A percentile compares a stretch with the other conserved stretches of the same genome.
These are phyloP conservation scores for Candida pseudofarinosa DNA, from an alignment of 805 yeast genomes.

Conservation along the genomic window DNA sequence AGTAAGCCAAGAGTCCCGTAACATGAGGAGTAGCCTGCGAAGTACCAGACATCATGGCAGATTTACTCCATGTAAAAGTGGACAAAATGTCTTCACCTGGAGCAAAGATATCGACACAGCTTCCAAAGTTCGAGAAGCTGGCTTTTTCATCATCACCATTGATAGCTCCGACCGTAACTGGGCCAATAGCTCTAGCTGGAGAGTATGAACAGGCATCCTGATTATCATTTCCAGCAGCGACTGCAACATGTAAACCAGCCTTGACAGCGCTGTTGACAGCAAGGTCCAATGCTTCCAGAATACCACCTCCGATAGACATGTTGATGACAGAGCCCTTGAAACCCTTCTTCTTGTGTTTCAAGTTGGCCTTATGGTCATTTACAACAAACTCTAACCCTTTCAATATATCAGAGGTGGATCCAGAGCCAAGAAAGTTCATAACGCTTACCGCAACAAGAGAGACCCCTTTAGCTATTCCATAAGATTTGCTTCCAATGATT, in stretches of 20 bases:
- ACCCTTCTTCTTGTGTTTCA: constrained; percentile 30
- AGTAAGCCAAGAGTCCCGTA: constrained; percentile 54
- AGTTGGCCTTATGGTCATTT: constrained; percentile 28
- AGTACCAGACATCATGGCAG: constrained; percentile 55
- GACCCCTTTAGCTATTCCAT: constrained; percentile 73
- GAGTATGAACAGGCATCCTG: constrained; percentile 56
- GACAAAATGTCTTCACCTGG: constrained; percentile 56
- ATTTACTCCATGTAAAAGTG: constrained; percentile 54
- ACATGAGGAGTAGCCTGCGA: constrained; percentile 64
- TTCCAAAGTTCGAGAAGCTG: constrained; percentile 51
- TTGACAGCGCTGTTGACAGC: constrained; percentile 57
- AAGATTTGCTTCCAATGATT: constrained; percentile 69
- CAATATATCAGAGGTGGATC: constrained; percentile 39
- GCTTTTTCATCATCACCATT: constrained; percentile 44
- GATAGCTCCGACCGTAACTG: constrained; percentile 51
- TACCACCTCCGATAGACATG: constrained; percentile 61
- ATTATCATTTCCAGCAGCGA: constrained; percentile 62
- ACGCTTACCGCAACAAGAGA: constrained; percentile 39
- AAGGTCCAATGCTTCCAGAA: constrained; percentile 51
- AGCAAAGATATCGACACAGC: constrained; percentile 50
- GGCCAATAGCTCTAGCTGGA: constrained; percentile 57
- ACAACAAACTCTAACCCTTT: constrained; percentile 41
- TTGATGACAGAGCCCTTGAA: constrained; percentile 60
- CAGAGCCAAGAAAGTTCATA: constrained; percentile 36
- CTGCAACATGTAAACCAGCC: constrained; percentile 56